A percentile compares a stretch with the other conserved stretches of the same genome.
Conservation (phyloP, 257 asterid species). For the Penstemon newberryi region DNA sequence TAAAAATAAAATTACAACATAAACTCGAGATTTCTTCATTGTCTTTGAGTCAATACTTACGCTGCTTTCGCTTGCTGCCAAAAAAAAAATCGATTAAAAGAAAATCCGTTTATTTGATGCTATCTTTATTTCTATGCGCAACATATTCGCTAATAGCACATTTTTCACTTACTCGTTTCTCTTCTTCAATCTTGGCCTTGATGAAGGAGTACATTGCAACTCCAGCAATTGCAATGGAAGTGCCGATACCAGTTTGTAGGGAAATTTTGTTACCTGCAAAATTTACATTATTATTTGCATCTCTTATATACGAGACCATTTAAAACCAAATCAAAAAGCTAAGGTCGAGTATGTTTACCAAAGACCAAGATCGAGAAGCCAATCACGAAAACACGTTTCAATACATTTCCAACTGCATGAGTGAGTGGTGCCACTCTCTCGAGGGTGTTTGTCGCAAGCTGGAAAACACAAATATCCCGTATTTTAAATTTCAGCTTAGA, state of each 20-base stretch:
- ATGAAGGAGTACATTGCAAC: conserved; percentile 91
- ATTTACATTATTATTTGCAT: neutral
- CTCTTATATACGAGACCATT: neutral
- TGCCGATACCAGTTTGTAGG: conserved; percentile 92
- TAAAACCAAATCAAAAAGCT: conserved; percentile 7
- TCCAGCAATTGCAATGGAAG: conserved; percentile 89
- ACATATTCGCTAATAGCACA: neutral
- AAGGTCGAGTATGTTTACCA: conserved; percentile 44
- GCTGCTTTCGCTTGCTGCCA: conserved; percentile 77
- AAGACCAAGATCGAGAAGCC: conserved; percentile 92
- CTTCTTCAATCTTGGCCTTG: conserved; percentile 97
- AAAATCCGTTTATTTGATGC: no score
- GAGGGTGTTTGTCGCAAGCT: conserved; percentile 98
- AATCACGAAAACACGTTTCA: conserved; percentile 97
- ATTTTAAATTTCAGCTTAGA: conserved; percentile 3
- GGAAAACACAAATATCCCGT: conserved; percentile 10
- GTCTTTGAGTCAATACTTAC: conserved; percentile 39
- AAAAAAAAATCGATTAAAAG: neutral
- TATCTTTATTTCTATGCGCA: neutral
- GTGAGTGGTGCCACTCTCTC: conserved; percentile 99
- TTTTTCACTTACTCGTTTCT: conserved; percentile 75
- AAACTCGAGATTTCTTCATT: conserved; percentile 32
- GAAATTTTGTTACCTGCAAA: conserved; percentile 90
- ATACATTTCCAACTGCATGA: conserved; percentile 97
- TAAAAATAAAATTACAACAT: conserved; percentile 32